phyloP scores from a whole-genome alignment of 1,139 yeast species.

The Suhomyces ambrosiae region DNA sequence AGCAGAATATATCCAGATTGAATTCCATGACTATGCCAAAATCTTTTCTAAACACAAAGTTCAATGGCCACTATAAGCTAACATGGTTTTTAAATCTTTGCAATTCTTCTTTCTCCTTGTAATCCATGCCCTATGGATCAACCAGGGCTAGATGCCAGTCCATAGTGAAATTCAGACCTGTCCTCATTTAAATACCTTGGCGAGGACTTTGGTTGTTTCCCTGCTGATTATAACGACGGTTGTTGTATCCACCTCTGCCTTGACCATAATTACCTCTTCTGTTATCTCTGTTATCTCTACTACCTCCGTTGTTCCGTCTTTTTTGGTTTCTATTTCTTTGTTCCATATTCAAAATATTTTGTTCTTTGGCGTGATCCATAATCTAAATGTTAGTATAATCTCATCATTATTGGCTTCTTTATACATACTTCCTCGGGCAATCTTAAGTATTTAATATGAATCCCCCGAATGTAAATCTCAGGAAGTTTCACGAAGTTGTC shows the following conservation, averaged over 20 bases:
- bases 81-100: not conserved
- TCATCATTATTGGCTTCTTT: not conserved
- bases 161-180: not conserved
- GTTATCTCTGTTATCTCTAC: constrained; percentile 11
- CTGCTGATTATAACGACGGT: constrained; percentile 16
- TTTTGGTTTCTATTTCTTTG: constrained; percentile 52
- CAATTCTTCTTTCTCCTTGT: not conserved
- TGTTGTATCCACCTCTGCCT: constrained; percentile 17
- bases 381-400: constrained; percentile 45
- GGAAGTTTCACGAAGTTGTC: constrained; percentile 67
- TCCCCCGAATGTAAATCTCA: constrained; percentile 86
- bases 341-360: constrained; percentile 57
- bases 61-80: too few relatives aligned
- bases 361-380: constrained; percentile 81
- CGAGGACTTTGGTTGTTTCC: constrained; percentile 14
- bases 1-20: too few relatives aligned
- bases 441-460: constrained; percentile 56
- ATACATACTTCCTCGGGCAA: constrained; percentile 42
- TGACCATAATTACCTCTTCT: constrained; percentile 15
- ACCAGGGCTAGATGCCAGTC: constrained; percentile 6
- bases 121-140: constrained; percentile 8
- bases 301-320: constrained; percentile 35
- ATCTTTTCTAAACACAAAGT: not conserved
- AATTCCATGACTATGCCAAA: too few relatives aligned
- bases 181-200: constrained; percentile 14